Base-by-base conservation (phyloP, 2,329 filamentous ascomycete genomes). In the Aspergillus floridensis region DNA sequence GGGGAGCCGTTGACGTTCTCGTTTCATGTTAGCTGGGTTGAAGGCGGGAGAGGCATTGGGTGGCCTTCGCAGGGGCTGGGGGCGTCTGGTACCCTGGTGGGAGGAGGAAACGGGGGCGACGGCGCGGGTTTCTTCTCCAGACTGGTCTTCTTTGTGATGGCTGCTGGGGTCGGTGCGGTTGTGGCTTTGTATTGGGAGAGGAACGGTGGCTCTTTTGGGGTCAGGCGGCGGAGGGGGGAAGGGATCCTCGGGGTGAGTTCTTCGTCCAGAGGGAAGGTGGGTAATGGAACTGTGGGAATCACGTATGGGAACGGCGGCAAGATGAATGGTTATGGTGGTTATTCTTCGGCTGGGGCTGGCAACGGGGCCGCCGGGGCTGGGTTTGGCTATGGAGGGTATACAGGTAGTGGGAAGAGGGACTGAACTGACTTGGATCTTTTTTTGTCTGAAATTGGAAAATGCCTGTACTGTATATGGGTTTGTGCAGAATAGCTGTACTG, bases 1-100 rank as follows among this genome's bases (percentile, higher is more conserved):
- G 93, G 93, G 12, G 93, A 98, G 74, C 85, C 89, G 5, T 75
- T 98, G 59, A 88, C 90, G 0, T 80, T 98, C 66, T 83, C 81
- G 49, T 90, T 98, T 69, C 89, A 86, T 46, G 88, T 98, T 14
- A 82, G 91, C 49, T 98, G 95, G 95, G 64, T 80, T 52, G 71
- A 79, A 55, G 74, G 78, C 6, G 73, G 73, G n/a, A 68, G 72
- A 38, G 70, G 74, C 1, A 72, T 75, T 61, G 70, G 72, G 19
- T 73, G 72, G 71, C 73, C 69, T 31, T 61, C 69, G 16, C 50
- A 49, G 16, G 53, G 72, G 71, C 73, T 68, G 31, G 60, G 68
- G 26, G 50, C 55, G 16, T 48, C 50, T 51, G 57, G 63, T 5
- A 32, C 49, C 2, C 12, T 12, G 12, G 55, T 56, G 35, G 21